Percentiles rank a stretch among this genome's conserved stretches.
These are phyloP conservation scores for Cordia subcordata DNA, from an alignment of 257 asterid species.

Conservation along the genomic window DNA sequence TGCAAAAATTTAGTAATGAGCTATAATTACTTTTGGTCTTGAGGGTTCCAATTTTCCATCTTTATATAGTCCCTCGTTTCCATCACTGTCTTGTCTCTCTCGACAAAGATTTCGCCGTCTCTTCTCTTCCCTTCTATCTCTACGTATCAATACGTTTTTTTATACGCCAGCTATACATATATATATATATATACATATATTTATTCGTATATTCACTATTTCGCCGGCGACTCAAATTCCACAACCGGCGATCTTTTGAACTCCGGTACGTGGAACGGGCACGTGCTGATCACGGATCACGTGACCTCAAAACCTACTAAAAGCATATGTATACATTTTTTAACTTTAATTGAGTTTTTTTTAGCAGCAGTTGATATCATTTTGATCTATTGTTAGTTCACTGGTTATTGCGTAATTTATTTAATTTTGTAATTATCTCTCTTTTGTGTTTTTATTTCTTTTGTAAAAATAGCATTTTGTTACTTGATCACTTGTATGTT, in stretches of 20 bases:
- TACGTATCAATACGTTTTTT: background rate
- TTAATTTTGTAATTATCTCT: background rate
- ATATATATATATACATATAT: too few species aligned
- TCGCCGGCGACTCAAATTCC: slow-evolving; percentile 16
- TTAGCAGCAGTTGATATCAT: background rate
- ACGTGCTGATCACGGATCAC: slow-evolving; percentile 37
- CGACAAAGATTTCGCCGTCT: slow-evolving; percentile 27
- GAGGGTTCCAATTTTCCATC: slow-evolving; percentile 14
- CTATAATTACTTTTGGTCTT: slow-evolving; percentile 4
- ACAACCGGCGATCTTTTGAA: slow-evolving; percentile 24
- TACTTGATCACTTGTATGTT: background rate
- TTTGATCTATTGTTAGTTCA: background rate
- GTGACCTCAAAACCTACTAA: slow-evolving; percentile 27
- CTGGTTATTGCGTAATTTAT: background rate
- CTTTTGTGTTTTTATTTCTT: background rate
- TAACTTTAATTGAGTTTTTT: slow-evolving; percentile 6
- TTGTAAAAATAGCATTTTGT: background rate
- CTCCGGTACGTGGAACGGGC: slow-evolving; percentile 23
- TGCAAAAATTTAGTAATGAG: too few species aligned
- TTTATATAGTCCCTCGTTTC: slow-evolving; percentile 10
- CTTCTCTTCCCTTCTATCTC: background rate
- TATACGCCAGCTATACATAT: too few species aligned
- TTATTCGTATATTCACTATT: background rate
- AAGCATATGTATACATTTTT: background rate
- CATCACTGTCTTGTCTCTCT: slow-evolving; percentile 7